Base-by-base conservation (phyloP, 768 basidiomycete species). In the Cystoderma amianthinum region DNA sequence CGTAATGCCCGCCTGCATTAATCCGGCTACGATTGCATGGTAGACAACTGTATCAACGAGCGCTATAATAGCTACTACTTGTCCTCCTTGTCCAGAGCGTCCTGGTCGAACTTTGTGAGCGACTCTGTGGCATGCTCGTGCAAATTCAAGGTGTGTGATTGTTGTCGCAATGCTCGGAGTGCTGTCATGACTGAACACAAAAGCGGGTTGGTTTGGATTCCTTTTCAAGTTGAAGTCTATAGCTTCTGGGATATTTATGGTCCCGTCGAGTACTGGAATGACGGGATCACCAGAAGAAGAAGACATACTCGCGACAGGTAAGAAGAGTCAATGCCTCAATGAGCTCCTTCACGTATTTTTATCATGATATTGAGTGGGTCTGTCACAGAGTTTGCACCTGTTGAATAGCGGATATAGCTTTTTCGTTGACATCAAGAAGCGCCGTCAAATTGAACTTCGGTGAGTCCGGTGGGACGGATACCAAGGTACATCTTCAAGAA, bases 1-100 rank as follows among this genome's bases (percentile, higher is more conserved):
- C 19, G 60, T 46, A 4, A 58, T 35, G 30, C 62, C 56, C 2
- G 62, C 58, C 3, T 44, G 42, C 15, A 49, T 48, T 24, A 61
- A 45, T 5, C 62, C 64, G 2, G 44, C 36, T 3, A 53, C 28
- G 15, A 56, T 16, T 11, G 64, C 48, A 0, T 61, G 52, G 13
- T 63, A 56, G 13, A 59, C 21, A 9, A 64, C 24, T 0, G 51
- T 57, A 33, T 66, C 62, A 2, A 48, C 39, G 2, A 50, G 54
- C 10, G 65, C 63, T 11, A 67, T 45, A 18, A 65, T 33, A 28
- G 59, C 56, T 3, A 65, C 56, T 5, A 63, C 53, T 22, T 56
- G 41, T 7, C 56, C 54, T 23, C 58, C 52, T 1, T 36, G 0
- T 5, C 54, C 50, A 20, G 39, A 39, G 18, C 44, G 25, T 4